Percentiles rank a stretch among this genome's conserved stretches.
phyloP scores from a whole-genome alignment of 2,329 filamentous ascomycete species.

The Cladosporium velox region DNA sequence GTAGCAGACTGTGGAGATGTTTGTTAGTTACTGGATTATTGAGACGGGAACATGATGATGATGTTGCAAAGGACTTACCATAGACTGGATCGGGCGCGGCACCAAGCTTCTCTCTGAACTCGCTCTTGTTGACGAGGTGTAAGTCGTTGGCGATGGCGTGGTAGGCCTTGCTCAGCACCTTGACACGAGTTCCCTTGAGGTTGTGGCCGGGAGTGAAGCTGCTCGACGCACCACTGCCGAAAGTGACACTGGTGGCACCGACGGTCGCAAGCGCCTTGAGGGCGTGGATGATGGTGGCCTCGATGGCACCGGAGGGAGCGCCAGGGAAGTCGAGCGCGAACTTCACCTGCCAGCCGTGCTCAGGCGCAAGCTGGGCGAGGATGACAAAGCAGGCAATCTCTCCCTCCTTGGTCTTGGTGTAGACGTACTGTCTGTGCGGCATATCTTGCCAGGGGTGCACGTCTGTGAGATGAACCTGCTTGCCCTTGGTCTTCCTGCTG shows the following conservation, averaged over 20 bases:
- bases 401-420: slow-evolving; percentile 71
- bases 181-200: slow-evolving; percentile 75
- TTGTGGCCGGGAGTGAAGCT: slow-evolving; percentile 79
- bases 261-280: slow-evolving; percentile 61
- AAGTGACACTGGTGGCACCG: slow-evolving; percentile 72
- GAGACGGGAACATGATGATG: neutral
- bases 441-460: slow-evolving; percentile 85
- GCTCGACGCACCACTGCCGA: slow-evolving; percentile 77
- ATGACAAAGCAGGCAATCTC: slow-evolving; percentile 77
- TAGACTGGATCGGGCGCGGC: slow-evolving; percentile 81
- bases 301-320: slow-evolving; percentile 83
- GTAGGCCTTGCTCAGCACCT: slow-evolving; percentile 81
- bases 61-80: slow-evolving; percentile 32
- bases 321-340: slow-evolving; percentile 93
- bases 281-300: slow-evolving; percentile 74
- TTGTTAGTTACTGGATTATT: neutral
- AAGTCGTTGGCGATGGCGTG: slow-evolving; percentile 78
- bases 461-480: slow-evolving; percentile 86
- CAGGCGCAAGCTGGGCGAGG: slow-evolving; percentile 75
- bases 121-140: slow-evolving; percentile 78
- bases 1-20: slow-evolving; percentile 66
- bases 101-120: slow-evolving; percentile 89
- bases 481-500: slow-evolving; percentile 67
- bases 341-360: slow-evolving; percentile 90
- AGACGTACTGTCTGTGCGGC: slow-evolving; percentile 82